These are phyloP conservation scores for Aspergillus diversus DNA, from an alignment of 495 filamentous ascomycete genomes.

Conservation along the genomic window DNA sequence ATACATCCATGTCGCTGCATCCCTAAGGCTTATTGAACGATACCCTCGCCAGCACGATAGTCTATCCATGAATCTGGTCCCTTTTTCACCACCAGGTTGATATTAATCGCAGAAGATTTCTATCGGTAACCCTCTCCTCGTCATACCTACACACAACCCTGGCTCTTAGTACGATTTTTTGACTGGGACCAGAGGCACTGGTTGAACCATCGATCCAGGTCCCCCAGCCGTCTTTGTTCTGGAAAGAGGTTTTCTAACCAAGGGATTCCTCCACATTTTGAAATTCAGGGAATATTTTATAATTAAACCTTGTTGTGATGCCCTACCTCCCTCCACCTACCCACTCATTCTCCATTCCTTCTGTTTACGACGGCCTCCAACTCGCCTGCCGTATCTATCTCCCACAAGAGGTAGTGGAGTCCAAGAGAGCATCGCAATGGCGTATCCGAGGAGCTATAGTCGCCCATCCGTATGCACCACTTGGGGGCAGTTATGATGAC, in stretches of 20 bases:
- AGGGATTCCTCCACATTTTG: neutral
- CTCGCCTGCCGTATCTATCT: conserved; percentile 86
- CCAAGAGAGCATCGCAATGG: conserved; percentile 37
- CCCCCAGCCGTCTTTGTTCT: neutral
- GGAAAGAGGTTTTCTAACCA: neutral
- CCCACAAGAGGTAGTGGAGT: conserved; percentile 45
- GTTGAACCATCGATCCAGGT: conserved; percentile 1
- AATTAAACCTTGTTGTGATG: conserved; percentile 5
- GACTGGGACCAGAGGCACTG: neutral
- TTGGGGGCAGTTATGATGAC: conserved; percentile 88
- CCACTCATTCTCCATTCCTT: conserved; percentile 79
- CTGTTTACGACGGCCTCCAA: conserved; percentile 71
- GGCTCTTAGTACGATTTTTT: no score
- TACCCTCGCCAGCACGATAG: no score
- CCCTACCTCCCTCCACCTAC: conserved; percentile 53
- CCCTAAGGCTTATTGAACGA: no score
- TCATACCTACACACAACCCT: no score
- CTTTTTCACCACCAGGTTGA: no score
- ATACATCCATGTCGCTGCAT: no score
- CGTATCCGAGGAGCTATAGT: conserved; percentile 69
- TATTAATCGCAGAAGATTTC: no score
- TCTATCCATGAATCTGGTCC: no score
- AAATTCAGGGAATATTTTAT: neutral
- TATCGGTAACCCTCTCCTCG: no score
- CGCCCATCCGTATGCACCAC: conserved; percentile 87